A percentile compares a stretch with the other conserved stretches of the same genome.
Conservation (phyloP, 1,284 basidiomycete genomes). For the Trichosporon faecale region DNA sequence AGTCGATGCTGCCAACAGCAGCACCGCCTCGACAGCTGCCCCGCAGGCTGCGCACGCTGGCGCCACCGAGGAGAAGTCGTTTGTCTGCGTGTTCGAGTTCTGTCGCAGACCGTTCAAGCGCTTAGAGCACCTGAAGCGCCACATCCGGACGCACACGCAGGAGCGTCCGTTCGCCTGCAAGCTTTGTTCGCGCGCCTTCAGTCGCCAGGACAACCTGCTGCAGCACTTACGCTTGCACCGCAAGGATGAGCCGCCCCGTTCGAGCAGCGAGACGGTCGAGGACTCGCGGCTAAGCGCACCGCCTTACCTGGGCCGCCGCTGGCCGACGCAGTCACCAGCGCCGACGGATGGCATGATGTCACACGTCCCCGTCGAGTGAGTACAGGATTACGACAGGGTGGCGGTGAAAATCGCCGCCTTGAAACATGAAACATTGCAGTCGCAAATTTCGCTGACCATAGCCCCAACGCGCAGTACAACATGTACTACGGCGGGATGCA, state of each 20-base stretch:
- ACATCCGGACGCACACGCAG: conserved; percentile 83
- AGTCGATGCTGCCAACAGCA: conserved; percentile 8
- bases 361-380: conserved; percentile 19
- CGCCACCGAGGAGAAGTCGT: conserved; percentile 26
- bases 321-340: conserved; percentile 22
- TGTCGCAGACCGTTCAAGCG: conserved; percentile 82
- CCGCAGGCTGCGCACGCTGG: conserved; percentile 13
- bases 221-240: conserved; percentile 77
- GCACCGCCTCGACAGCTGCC: conserved; percentile 5
- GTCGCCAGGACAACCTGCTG: conserved; percentile 76
- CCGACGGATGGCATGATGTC: conserved; percentile 20
- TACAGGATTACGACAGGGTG: not conserved
- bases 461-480: conserved; percentile 9
- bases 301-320: conserved; percentile 18
- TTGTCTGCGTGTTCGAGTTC: conserved; percentile 29
- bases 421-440: not conserved
- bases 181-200: conserved; percentile 72
- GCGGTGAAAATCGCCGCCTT: not conserved
- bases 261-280: conserved; percentile 19
- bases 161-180: conserved; percentile 75
- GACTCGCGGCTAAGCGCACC: conserved; percentile 23
- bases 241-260: conserved; percentile 34
- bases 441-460: conserved; percentile 1
- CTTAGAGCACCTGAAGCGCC: conserved; percentile 80
- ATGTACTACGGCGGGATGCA: conserved; percentile 17